Base-by-base conservation (phyloP, 2,329 filamentous ascomycete genomes). In the Diaporthe destruens region DNA sequence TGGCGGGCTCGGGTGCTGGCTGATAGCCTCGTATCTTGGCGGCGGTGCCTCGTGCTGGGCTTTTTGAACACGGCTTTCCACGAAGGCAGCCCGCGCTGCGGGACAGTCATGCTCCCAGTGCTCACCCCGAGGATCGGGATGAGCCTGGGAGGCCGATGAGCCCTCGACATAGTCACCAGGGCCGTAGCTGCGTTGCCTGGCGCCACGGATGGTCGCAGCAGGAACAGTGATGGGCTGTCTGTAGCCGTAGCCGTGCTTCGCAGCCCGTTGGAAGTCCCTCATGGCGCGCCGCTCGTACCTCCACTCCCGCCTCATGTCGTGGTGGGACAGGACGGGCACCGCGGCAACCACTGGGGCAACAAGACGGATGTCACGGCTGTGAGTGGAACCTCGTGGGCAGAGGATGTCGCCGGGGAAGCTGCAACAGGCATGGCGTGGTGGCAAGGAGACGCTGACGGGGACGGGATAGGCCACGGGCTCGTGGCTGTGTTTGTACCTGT, bases 211-310 rank as follows among this genome's bases (percentile, higher is more conserved):
- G 47, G 1, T 65, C 23, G 66, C 39, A 16, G 65, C 36, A 34
- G 66, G 66, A 8, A 69, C n/a, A 18, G 49, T 36, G 25, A 70
- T 44, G 29, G 67, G 57, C 34, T 56, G 23, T 7, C 32, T 39
- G 61, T 49, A 56, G 16, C 65, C 55, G 14, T 72, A 72, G 23
- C 70, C 54, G 1, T 65, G 67, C 34, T 54, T 65, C 1, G 68
- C 67, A 16, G 72, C 75, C 68, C 57, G 74, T 1, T 32, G 34
- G n/a, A 70, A 72, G 32, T 75, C 69, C 20, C 42, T 72, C 66
- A 70, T 29, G 29, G 66, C 66, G 56, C 71, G 71, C n/a, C 67
- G 71, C 57, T 76, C 71, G 20, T 69, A 55, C 47, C 56, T 75
- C 18, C 57, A 56, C 54, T 75, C 65, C 29, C 74, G 74, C 9